Evolutionary conservation across 331 rosid genomes (phyloP), one percentile per base, ranked within the genome.

Genomic region (Phaseolus coccineus): DNA sequence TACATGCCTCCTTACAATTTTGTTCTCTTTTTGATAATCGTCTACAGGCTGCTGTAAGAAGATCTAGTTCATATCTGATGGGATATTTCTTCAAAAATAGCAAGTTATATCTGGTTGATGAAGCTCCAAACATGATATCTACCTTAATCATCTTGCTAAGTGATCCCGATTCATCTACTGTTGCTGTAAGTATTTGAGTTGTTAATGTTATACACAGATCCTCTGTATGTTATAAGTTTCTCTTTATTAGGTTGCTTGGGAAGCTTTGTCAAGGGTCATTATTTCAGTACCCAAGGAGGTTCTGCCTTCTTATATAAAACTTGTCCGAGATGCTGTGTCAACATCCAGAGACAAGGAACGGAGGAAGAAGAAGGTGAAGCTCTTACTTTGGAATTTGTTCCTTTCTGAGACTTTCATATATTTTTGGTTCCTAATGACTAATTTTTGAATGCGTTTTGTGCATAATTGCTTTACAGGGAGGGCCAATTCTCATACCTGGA

Each of bases 251-350:
- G 92, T 69, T 77, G 89, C 94, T 70, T 93, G 97, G 99, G 96
- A 93, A 81, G 98, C 99, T 80, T 84, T 96, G 87, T 90, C 98
- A 15, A 90, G 91, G 74, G 97, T 96, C 80, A 84, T 93, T 74
- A 76, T 77, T 82, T 93, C 98, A 24, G 87, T 90, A 37, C 94
- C 99, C 27, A 96, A 96, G 90, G 98, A 93, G 81, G 82, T 89
- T 25, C 96, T 96, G 78, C 98, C 98, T 69, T 90, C 99, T 0
- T 91, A 96, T 84, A 85, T 93, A 52, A 96, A 96, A 86, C 80
- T 93, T 52, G 99, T 93, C 53, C 94, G 98, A 33, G 99, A 96
- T 90, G 98, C 99, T 82, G 98, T 96, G 37, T 96, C 99, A 71
- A 90, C 97, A 9, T 89, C 99, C 40, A 85, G 98, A 74, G 99